phyloP scores from a whole-genome alignment of 176 grass and related monocot species.

The Triticum turgidum region DNA sequence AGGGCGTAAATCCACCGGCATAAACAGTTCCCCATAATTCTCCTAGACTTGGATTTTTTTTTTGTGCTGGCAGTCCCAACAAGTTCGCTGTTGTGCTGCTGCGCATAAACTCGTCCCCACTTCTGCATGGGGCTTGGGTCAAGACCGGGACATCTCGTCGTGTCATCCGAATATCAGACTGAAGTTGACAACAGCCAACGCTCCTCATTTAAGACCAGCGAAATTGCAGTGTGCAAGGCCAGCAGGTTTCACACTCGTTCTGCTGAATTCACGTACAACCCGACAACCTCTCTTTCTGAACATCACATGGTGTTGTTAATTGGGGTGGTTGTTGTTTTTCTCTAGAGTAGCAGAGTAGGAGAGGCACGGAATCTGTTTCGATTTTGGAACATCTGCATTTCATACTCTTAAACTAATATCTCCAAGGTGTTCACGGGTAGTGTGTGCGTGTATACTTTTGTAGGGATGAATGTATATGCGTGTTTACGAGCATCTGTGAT shows the following conservation, averaged over 20 bases:
- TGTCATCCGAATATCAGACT: not conserved
- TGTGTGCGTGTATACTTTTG: too few species aligned
- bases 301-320: conserved; percentile 9
- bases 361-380: not conserved
- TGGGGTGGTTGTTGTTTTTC: conserved; percentile 10
- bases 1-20: not conserved
- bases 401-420: not conserved
- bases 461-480: too few species aligned
- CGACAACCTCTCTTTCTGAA: not conserved
- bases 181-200: not conserved
- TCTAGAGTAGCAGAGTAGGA: conserved; percentile 7
- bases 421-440: too few species aligned
- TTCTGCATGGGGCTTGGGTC: not conserved
- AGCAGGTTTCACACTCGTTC: conserved; percentile 39
- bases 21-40: not conserved
- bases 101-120: conserved; percentile 25
- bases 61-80: not conserved
- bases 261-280: not conserved
- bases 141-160: not conserved
- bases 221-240: not conserved
- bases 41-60: not conserved
- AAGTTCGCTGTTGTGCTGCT: not conserved
- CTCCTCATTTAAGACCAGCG: not conserved
- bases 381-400: not conserved
- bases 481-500: too few species aligned